phyloP scores from a whole-genome alignment of 495 filamentous ascomycete genomes.

The Talaromyces liani region DNA sequence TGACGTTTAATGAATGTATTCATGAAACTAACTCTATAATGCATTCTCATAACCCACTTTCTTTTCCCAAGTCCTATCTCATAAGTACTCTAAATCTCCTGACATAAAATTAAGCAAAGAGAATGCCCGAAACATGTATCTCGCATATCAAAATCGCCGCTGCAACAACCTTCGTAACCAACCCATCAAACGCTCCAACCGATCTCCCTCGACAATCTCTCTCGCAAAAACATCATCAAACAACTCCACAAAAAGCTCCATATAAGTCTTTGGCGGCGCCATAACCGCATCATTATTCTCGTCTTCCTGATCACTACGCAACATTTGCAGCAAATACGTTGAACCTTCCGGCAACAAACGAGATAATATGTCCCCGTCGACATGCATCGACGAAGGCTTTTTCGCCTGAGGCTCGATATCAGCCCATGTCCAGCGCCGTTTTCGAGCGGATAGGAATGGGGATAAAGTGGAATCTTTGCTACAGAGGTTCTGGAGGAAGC shows the following conservation, averaged over 20 bases:
- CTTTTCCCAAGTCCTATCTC: not conserved
- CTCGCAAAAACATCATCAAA: not conserved
- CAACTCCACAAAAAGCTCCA: not conserved
- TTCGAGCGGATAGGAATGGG: slow-evolving; percentile 24
- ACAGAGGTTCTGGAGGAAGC: slow-evolving; percentile 56
- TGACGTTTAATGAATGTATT: not conserved
- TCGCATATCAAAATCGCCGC: not conserved
- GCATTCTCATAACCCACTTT: not conserved
- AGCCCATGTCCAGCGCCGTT: slow-evolving; percentile 17
- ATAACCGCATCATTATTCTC: not conserved
- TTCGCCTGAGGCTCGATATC: slow-evolving; percentile 25
- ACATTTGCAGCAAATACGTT: slow-evolving; percentile 33
- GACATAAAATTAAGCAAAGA: not conserved
- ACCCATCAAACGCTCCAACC: not conserved
- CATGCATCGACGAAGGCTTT: slow-evolving; percentile 44
- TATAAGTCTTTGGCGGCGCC: not conserved
- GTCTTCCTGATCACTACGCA: slow-evolving; percentile 13
- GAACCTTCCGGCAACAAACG: slow-evolving; percentile 42
- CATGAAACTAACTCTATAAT: not conserved
- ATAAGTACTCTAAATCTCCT: not conserved
- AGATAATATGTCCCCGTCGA: slow-evolving; percentile 61
- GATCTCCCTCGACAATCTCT: not conserved
- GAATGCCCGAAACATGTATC: not conserved
- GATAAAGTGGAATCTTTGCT: slow-evolving; percentile 28
- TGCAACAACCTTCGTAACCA: slow-evolving; percentile 2